Conservation (phyloP, 2,329 filamentous ascomycete genomes). For the Monilinia fructicola region DNA sequence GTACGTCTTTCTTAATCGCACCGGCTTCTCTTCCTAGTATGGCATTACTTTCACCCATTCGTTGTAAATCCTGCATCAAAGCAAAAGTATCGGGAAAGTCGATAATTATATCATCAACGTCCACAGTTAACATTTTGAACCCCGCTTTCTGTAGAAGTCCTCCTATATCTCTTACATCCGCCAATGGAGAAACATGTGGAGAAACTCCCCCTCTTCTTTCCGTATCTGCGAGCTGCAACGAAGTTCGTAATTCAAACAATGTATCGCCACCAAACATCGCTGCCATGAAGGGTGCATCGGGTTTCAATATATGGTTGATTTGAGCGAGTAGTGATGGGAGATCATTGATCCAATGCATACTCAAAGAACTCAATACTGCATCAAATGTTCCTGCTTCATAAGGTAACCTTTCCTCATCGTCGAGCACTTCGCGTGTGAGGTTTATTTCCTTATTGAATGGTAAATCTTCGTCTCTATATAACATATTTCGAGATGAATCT, state of each 20-base stretch:
- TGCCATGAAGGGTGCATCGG: constrained; percentile 86
- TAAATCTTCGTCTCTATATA: constrained; percentile 75
- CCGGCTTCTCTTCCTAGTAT: constrained; percentile 82
- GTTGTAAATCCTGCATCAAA: constrained; percentile 89
- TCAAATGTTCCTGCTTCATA: constrained; percentile 79
- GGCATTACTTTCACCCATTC: constrained; percentile 94
- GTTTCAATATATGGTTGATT: constrained; percentile 83
- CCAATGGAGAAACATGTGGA: constrained; percentile 85
- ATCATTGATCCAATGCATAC: constrained; percentile 97
- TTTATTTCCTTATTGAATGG: constrained; percentile 73
- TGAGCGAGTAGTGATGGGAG: constrained; percentile 81
- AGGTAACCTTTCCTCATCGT: constrained; percentile 71
- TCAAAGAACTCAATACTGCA: constrained; percentile 83
- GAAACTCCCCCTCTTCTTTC: constrained; percentile 90
- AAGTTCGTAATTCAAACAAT: constrained; percentile 88
- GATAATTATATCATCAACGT: constrained; percentile 95
- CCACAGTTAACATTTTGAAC: constrained; percentile 94
- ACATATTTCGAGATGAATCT: constrained; percentile 74
- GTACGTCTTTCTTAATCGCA: constrained; percentile 73
- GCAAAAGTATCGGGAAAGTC: constrained; percentile 89
- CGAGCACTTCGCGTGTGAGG: constrained; percentile 73
- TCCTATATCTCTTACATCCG: constrained; percentile 88
- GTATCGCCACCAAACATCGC: constrained; percentile 97
- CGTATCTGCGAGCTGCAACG: constrained; percentile 86
- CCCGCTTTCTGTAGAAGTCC: constrained; percentile 82